Evolutionary conservation across 345 rosid genomes (phyloP).

Genomic region (Carallia pectinifolia): DNA sequence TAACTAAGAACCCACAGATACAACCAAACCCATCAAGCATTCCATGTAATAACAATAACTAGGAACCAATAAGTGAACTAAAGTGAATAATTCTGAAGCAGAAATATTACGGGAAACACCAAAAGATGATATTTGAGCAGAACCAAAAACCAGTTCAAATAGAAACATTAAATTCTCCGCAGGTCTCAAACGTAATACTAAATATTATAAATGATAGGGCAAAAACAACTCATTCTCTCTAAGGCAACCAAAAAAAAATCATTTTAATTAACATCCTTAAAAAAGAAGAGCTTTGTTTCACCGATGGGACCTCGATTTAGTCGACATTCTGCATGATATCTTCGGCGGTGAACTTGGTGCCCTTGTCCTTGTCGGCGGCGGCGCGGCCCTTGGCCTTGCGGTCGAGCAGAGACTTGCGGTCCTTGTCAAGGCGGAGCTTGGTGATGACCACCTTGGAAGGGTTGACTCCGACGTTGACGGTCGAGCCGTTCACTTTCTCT

Average conservation of each 20-base stretch:
- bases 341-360: conserved; percentile 69
- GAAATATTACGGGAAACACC: not conserved
- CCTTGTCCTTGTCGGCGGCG: conserved; percentile 75
- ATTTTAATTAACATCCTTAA: not conserved
- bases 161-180: not conserved
- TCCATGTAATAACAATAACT: too few relatives aligned
- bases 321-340: conserved; percentile 82
- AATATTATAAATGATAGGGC: too few relatives aligned
- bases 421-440: conserved; percentile 77
- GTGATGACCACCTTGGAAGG: conserved; percentile 72
- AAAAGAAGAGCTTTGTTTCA: not conserved
- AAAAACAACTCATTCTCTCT: not conserved
- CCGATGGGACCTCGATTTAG: not conserved
- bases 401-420: conserved; percentile 62
- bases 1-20: too few relatives aligned
- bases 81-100: not conserved
- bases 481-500: conserved; percentile 82
- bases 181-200: not conserved
- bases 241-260: not conserved
- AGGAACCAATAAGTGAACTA: too few relatives aligned
- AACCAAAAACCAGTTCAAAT: not conserved
- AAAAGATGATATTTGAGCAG: not conserved
- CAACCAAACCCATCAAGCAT: too few relatives aligned
- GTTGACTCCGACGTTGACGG: conserved; percentile 71
- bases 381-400: conserved; percentile 82